These are phyloP conservation scores for Penicillium parvum DNA, from an alignment of 495 filamentous ascomycete genomes.

Conservation along the genomic window DNA sequence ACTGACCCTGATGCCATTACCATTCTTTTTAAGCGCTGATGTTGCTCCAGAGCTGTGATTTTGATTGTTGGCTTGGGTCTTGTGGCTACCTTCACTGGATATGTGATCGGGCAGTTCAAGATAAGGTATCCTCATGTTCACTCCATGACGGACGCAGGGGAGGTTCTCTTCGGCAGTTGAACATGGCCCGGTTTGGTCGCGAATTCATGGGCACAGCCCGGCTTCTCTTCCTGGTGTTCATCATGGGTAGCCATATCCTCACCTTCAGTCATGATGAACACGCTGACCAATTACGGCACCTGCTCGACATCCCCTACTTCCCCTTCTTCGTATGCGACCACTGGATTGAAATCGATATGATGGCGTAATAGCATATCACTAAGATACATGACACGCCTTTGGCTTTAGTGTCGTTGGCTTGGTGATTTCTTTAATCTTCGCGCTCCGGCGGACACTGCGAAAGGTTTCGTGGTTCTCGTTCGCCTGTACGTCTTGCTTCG, in stretches of 20 bases:
- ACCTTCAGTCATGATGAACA: slow-evolving; percentile 70
- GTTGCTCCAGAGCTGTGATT: slow-evolving; percentile 41
- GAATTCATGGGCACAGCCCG: slow-evolving; percentile 56
- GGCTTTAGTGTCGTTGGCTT: slow-evolving; percentile 57
- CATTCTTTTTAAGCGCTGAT: no score
- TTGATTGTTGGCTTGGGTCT: slow-evolving; percentile 57
- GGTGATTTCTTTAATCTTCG: slow-evolving; percentile 53
- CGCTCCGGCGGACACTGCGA: slow-evolving; percentile 57
- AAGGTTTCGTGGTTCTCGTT: slow-evolving; percentile 53
- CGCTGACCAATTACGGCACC: slow-evolving; percentile 51
- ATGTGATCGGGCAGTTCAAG: slow-evolving; percentile 67
- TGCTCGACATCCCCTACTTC: no score
- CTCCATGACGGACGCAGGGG: slow-evolving; percentile 63
- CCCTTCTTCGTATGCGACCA: no score
- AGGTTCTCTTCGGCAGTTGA: slow-evolving; percentile 38
- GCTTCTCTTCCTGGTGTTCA: slow-evolving; percentile 60
- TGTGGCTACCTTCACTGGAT: slow-evolving; percentile 67
- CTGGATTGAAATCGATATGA: no score
- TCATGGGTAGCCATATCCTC: slow-evolving; percentile 69
- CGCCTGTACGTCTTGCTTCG: slow-evolving; percentile 4
- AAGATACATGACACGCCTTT: no score
- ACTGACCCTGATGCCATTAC: no score
- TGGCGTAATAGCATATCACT: no score
- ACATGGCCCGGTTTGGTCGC: slow-evolving; percentile 51
- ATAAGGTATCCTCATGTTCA: slow-evolving; percentile 56